Evolutionary conservation across 371 early-diverging fungal genomes (phyloP).

Genomic region (Circinella minor): DNA sequence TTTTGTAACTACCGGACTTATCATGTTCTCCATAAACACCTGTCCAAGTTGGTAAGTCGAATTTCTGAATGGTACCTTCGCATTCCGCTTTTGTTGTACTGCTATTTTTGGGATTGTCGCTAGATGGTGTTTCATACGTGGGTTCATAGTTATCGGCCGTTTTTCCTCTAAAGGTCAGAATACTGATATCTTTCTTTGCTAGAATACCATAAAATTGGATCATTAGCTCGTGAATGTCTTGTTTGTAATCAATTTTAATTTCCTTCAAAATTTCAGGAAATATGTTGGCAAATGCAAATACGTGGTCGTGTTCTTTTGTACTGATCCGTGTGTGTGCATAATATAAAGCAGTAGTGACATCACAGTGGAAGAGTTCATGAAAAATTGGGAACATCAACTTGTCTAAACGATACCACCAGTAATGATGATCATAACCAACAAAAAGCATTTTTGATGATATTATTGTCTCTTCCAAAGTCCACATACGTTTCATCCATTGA

Average conservation of each 20-base stretch:
- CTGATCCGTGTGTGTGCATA: not conserved
- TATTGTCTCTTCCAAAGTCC: not conserved
- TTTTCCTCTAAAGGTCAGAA: not conserved
- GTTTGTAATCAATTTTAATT: not conserved
- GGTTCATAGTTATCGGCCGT: no score
- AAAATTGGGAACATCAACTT: no score
- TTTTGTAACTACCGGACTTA: no score
- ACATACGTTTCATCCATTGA: not conserved
- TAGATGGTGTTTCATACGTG: no score
- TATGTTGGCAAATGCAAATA: not conserved
- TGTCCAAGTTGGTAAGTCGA: no score
- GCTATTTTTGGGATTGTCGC: no score
- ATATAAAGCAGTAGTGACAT: not conserved
- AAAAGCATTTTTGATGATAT: not conserved
- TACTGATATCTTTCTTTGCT: not conserved
- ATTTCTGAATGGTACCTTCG: no score
- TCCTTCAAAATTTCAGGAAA: not conserved
- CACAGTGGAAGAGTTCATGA: no score
- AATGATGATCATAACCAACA: not conserved
- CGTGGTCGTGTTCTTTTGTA: not conserved
- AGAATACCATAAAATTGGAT: not conserved
- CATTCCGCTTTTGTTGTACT: no score
- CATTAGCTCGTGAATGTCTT: not conserved
- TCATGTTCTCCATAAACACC: no score
- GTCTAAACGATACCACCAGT: not conserved